phyloP scores from a whole-genome alignment of 2,329 filamentous ascomycete species.

The Cercospora zeae-maydis region DNA sequence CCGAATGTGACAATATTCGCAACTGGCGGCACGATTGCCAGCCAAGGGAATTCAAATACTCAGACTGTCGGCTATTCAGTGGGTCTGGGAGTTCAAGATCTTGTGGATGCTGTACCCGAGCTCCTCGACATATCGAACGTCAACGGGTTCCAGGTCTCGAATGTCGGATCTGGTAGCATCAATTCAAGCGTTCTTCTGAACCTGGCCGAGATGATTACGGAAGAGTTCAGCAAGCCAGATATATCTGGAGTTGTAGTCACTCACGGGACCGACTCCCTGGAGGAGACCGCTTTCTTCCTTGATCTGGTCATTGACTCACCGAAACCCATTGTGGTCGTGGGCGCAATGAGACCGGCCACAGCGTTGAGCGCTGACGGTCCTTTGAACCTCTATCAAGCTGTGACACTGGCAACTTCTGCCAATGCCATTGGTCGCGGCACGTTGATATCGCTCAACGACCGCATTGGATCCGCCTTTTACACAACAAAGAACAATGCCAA shows the following conservation, averaged over 20 bases:
- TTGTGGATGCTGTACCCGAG: constrained; percentile 56
- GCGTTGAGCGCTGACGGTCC: constrained; percentile 62
- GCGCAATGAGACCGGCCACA: constrained; percentile 61
- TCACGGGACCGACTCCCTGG: constrained; percentile 63
- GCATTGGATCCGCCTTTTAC: constrained; percentile 57
- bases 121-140: constrained; percentile 55
- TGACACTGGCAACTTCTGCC: constrained; percentile 52
- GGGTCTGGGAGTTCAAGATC: constrained; percentile 48
- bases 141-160: constrained; percentile 45
- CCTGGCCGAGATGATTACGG: constrained; percentile 49
- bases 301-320: constrained; percentile 55
- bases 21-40: constrained; percentile 59
- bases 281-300: constrained; percentile 62
- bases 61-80: constrained; percentile 56
- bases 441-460: constrained; percentile 61
- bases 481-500: constrained; percentile 62
- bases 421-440: constrained; percentile 51
- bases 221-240: constrained; percentile 45
- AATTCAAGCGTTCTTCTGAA: constrained; percentile 50
- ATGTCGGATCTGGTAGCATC: constrained; percentile 39
- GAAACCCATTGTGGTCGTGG: constrained; percentile 60
- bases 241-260: constrained; percentile 55
- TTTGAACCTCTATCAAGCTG: constrained; percentile 59
- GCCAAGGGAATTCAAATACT: constrained; percentile 47
- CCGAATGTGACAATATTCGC: constrained; percentile 58